phyloP scores from a whole-genome alignment of 345 rosid species.

The Populus pruinosa region DNA sequence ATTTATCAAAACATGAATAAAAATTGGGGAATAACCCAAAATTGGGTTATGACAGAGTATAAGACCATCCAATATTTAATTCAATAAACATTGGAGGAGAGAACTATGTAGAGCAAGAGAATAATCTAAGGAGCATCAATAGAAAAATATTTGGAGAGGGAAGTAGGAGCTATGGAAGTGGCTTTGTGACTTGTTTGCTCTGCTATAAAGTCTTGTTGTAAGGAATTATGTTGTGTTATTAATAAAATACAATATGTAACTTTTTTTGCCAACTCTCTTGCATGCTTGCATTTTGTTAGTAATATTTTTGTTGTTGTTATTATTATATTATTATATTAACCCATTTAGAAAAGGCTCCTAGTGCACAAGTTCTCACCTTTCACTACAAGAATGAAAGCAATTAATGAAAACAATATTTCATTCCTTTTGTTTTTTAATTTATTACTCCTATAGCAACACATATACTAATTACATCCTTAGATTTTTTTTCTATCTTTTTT shows the following conservation, averaged over 20 bases:
- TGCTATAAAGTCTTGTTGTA: too few relatives aligned
- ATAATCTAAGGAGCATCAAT: too few relatives aligned
- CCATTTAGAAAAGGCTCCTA: not conserved
- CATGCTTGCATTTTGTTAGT: slow-evolving; percentile 2
- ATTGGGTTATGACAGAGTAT: too few relatives aligned
- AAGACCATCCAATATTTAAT: too few relatives aligned
- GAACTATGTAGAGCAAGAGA: too few relatives aligned
- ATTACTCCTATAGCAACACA: not conserved
- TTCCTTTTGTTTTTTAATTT: not conserved
- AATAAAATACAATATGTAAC: not conserved
- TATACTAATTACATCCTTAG: not conserved
- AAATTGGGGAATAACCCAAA: too few relatives aligned
- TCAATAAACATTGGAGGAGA: too few relatives aligned
- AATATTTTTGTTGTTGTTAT: not conserved
- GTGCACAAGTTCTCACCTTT: not conserved
- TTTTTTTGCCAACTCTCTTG: not conserved
- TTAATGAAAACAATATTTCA: not conserved
- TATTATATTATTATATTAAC: not conserved
- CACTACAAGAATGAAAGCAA: not conserved
- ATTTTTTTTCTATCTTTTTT: not conserved
- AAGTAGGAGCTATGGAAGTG: too few relatives aligned
- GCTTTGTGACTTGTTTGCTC: too few relatives aligned
- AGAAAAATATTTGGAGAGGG: too few relatives aligned
- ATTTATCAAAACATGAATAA: too few relatives aligned
- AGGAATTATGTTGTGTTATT: too few relatives aligned